A percentile compares a stretch with the other conserved stretches of the same genome.
phyloP scores from a whole-genome alignment of 2,329 filamentous ascomycete genomes.

The Cladorrhinum sp. region DNA sequence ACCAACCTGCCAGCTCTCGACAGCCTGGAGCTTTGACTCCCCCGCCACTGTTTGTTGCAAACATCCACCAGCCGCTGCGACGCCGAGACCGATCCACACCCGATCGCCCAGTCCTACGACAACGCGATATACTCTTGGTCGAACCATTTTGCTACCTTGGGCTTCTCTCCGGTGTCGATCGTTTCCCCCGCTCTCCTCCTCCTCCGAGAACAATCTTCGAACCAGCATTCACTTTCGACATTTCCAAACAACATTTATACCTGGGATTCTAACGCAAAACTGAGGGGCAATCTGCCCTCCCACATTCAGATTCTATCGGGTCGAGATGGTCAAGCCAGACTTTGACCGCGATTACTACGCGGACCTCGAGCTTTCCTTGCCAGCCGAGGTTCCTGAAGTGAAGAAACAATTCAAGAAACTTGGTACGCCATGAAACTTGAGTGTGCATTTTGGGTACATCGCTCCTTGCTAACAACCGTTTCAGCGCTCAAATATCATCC shows the following conservation, averaged over 20 bases:
- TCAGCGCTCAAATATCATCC: slow-evolving; percentile 81
- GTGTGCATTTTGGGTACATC: neutral
- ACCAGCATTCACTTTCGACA: neutral
- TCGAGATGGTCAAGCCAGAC: slow-evolving; percentile 66
- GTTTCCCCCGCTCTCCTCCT: neutral
- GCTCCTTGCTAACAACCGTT: slow-evolving; percentile 20
- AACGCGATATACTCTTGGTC: slow-evolving; percentile 2
- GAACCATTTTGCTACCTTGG: neutral
- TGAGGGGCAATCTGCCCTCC: neutral
- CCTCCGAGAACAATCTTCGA: neutral
- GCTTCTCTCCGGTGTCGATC: slow-evolving; percentile 1
- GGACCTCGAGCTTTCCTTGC: slow-evolving; percentile 69
- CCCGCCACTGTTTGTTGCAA: neutral
- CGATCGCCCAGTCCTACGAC: slow-evolving; percentile 8
- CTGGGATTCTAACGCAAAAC: neutral
- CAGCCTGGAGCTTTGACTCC: neutral
- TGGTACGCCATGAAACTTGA: slow-evolving; percentile 46
- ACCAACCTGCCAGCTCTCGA: neutral
- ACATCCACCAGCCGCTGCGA: neutral
- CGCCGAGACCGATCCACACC: slow-evolving; percentile 7
- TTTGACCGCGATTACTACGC: slow-evolving; percentile 76
- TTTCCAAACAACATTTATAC: neutral
- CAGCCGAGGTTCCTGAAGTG: slow-evolving; percentile 69
- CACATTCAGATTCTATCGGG: slow-evolving; percentile 5
- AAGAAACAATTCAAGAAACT: slow-evolving; percentile 85